phyloP scores from a whole-genome alignment of 1,284 basidiomycete species.

The Microbotryum saponariae region DNA sequence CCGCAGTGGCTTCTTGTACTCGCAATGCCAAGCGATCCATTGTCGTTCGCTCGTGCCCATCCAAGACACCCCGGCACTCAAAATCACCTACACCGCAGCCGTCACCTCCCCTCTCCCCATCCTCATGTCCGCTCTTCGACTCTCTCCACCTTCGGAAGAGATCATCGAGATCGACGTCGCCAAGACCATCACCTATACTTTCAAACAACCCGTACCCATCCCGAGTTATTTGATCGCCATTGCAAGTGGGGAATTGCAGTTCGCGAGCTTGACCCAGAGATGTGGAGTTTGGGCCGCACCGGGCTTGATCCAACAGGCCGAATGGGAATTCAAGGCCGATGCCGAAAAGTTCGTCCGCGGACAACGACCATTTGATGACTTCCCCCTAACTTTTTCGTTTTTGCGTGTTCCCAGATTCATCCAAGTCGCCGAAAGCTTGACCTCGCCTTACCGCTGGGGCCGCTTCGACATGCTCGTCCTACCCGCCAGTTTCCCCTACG shows the following conservation, averaged over 20 bases:
- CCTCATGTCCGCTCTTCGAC: conserved; percentile 72
- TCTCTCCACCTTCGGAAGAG: conserved; percentile 57
- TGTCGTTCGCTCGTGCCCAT: conserved; percentile 69
- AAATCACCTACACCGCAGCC: conserved; percentile 52
- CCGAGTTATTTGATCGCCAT: conserved; percentile 78
- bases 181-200: conserved; percentile 47
- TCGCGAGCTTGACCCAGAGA: conserved; percentile 26
- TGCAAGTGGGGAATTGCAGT: conserved; percentile 65
- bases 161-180: conserved; percentile 39
- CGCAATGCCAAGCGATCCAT: conserved; percentile 85
- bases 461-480: conserved; percentile 88
- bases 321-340: conserved; percentile 82
- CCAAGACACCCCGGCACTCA: conserved; percentile 57
- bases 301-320: conserved; percentile 65
- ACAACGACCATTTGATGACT: not conserved
- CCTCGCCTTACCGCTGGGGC: conserved; percentile 69
- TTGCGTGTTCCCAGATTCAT: conserved; percentile 53
- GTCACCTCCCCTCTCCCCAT: conserved; percentile 71
- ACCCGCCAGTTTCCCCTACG: conserved; percentile 81
- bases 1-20: conserved; percentile 62
- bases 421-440: conserved; percentile 62
- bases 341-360: conserved; percentile 53
- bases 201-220: conserved; percentile 68
- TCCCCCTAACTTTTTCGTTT: conserved; percentile 4
- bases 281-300: conserved; percentile 87